Evolutionary conservation across 2,329 filamentous ascomycete species (phyloP).

Genomic region (Trichoderma aggressivum): DNA sequence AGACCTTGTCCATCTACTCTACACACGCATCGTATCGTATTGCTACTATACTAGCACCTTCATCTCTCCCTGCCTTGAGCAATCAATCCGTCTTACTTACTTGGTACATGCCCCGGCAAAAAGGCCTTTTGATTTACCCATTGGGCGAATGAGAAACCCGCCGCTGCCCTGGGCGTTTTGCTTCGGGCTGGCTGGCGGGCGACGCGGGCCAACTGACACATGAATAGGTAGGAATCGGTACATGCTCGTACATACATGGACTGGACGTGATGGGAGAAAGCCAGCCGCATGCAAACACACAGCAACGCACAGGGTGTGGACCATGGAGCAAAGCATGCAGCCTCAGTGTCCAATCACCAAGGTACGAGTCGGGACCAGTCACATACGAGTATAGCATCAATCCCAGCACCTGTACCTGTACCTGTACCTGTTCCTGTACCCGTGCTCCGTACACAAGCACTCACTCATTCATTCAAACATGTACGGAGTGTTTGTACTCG

Average conservation of each 20-base stretch:
- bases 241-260: background rate
- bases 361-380: background rate
- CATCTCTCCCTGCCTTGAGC: background rate
- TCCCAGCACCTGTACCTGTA: background rate
- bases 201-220: background rate
- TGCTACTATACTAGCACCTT: background rate
- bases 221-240: background rate
- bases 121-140: background rate
- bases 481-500: no score
- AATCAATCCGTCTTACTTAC: background rate
- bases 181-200: background rate
- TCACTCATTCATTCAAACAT: no score
- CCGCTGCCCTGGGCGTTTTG: background rate
- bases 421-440: no score
- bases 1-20: no score
- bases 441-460: no score
- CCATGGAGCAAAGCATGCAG: background rate
- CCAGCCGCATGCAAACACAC: background rate
- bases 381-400: background rate
- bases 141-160: background rate
- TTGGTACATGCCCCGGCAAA: background rate
- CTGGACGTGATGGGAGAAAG: background rate
- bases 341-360: background rate
- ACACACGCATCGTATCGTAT: background rate
- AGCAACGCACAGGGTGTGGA: background rate